Evolutionary conservation across 1,139 yeast genomes (phyloP), one percentile per base, ranked within the genome.

Genomic region (Geotrichum carabidarum): DNA sequence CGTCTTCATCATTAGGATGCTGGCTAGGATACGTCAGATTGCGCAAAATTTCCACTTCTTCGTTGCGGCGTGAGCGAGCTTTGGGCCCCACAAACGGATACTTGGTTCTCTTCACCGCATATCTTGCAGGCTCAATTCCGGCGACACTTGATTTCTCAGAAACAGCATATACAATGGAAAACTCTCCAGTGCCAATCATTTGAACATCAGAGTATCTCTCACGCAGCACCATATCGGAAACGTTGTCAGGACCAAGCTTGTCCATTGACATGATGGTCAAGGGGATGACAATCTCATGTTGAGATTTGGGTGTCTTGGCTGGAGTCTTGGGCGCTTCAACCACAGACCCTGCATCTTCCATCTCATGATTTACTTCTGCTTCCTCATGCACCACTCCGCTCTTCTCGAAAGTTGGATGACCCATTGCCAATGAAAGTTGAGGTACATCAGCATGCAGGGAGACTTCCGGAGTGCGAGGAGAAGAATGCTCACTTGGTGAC

Each of bases 31-130:
- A 67, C 52, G 76, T 75, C 30, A 81, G 65, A 4, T 71, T 69
- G 57, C 75, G 74, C 55, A 82, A 65, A 46, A 81, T 72, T 54
- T 77, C 80, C 47, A 82, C 84, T 60, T 82, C 86, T 63, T 82
- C 86, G 56, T 77, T 67, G 42, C 78, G 72, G 32, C 84, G 71
- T 44, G 70, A 64, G 31, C 83, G 73, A 5, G 80, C 78, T 62
- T 77, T 78, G 31, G 79, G 78, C 0, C 84, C 83, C 37, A 74
- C 64, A 42, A 77, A 68, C 41, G 80, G 80, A 41, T 75, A 75
- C 64, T 86, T 86, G 32, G 94, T 81, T 58, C 96, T 77, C 70
- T 93, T 93, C 53, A 93, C 93, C 0, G 98, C 98, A 70, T 82
- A 89, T 62, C 69, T 57, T 37, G 59, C 58, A 11, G 58, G 50